These are phyloP conservation scores for Pseudofabraea citricarpa DNA, from an alignment of 2,329 filamentous ascomycete genomes.

Conservation along the genomic window DNA sequence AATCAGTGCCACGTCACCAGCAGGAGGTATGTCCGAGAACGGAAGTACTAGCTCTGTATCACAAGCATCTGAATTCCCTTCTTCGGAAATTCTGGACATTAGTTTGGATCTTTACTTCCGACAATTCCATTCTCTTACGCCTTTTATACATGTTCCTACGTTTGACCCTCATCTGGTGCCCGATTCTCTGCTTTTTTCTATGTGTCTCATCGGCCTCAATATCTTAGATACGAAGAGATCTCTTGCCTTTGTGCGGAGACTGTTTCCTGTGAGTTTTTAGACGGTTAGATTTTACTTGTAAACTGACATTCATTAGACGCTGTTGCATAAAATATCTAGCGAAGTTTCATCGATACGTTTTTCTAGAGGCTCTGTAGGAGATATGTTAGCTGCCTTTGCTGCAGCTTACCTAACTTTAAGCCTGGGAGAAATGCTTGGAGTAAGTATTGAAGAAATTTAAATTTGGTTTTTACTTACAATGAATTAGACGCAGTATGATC, in stretches of 20 bases:
- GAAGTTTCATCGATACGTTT: background rate
- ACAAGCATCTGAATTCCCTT: slow-evolving; percentile 36
- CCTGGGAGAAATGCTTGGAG: slow-evolving; percentile 14
- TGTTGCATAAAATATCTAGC: background rate
- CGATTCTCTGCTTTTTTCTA: slow-evolving; percentile 41
- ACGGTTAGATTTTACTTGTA: too few species aligned
- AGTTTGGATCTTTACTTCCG: slow-evolving; percentile 48
- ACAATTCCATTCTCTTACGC: slow-evolving; percentile 46
- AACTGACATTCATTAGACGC: background rate
- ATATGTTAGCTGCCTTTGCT: background rate
- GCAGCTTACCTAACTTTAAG: background rate
- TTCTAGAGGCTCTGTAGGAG: background rate
- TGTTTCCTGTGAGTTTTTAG: slow-evolving; percentile 9
- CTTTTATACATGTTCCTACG: slow-evolving; percentile 47
- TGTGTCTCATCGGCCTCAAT: slow-evolving; percentile 48
- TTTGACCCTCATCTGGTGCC: slow-evolving; percentile 44
- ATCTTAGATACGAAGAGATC: slow-evolving; percentile 46
- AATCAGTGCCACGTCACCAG: slow-evolving; percentile 13
- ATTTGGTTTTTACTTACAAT: too few species aligned
- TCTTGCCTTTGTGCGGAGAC: slow-evolving; percentile 35
- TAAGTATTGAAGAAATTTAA: too few species aligned
- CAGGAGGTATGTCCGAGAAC: slow-evolving; percentile 19
- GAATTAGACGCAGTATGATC: slow-evolving; percentile 19
- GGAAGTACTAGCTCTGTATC: slow-evolving; percentile 8
- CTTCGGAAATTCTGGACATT: slow-evolving; percentile 48